Percentiles rank a stretch among this genome's conserved stretches.
These are phyloP conservation scores for Beauveria sp. DNA, from an alignment of 2,329 filamentous ascomycete genomes.

Conservation along the genomic window DNA sequence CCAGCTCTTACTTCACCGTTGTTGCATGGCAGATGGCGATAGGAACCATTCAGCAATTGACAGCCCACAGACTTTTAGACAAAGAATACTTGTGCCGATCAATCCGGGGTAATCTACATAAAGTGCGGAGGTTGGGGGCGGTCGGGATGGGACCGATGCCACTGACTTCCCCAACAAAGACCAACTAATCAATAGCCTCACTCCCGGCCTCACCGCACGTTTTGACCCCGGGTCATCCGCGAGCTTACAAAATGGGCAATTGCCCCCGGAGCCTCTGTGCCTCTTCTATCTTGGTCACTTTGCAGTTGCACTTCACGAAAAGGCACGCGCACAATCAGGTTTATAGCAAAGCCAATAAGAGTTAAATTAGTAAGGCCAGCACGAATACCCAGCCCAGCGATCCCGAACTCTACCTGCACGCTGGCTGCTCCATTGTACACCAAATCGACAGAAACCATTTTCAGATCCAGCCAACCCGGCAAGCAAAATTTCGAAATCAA, in stretches of 20 bases:
- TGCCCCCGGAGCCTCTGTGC: no score
- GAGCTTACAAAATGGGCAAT: background rate
- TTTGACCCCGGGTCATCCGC: background rate
- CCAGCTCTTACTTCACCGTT: background rate
- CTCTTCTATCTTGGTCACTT: background rate
- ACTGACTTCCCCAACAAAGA: conserved; percentile 4
- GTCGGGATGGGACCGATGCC: background rate
- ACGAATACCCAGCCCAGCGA: background rate
- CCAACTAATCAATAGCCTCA: background rate
- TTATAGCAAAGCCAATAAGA: background rate
- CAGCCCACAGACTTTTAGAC: background rate
- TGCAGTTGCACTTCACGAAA: background rate
- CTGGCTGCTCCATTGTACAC: conserved; percentile 1
- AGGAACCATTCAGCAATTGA: background rate
- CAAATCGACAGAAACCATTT: conserved; percentile 1
- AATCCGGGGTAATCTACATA: background rate
- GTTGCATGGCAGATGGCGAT: background rate
- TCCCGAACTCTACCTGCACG: background rate
- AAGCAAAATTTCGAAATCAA: conserved; percentile 2
- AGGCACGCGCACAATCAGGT: background rate
- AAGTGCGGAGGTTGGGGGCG: background rate
- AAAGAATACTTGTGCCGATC: background rate
- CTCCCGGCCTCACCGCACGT: conserved; percentile 5
- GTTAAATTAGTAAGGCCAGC: conserved; percentile 5
- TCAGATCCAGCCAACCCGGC: conserved; percentile 2